Evolutionary conservation across 176 grass and related monocot genomes (phyloP).

Genomic region (Poa annua): DNA sequence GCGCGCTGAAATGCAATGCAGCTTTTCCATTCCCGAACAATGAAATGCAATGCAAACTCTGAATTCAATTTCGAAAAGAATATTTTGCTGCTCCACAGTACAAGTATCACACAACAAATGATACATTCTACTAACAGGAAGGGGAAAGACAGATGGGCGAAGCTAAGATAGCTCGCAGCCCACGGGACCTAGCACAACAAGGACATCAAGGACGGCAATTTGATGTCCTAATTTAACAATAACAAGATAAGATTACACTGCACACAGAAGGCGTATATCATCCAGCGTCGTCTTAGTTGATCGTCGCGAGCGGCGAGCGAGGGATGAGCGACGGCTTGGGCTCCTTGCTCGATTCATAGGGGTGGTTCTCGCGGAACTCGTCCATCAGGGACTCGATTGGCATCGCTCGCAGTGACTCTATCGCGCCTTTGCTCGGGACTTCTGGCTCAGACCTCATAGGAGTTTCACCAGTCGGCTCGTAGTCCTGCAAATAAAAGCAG

Average conservation of each 20-base stretch:
- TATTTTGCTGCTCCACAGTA: background rate
- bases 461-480: conserved; percentile 79
- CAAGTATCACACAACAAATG: conserved; percentile 13
- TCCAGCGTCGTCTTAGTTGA: conserved; percentile 52
- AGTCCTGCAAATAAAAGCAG: conserved; percentile 55
- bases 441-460: conserved; percentile 65
- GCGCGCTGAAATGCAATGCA: background rate
- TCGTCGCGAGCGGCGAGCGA: conserved; percentile 77
- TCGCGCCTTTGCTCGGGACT: conserved; percentile 75
- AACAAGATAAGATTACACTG: conserved; percentile 52
- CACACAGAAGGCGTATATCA: background rate
- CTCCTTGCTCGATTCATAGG: conserved; percentile 74
- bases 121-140: conserved; percentile 21
- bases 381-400: conserved; percentile 72
- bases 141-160: conserved; percentile 17
- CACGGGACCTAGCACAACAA: conserved; percentile 37
- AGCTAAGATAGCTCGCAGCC: conserved; percentile 56
- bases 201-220: conserved; percentile 30
- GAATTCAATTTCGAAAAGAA: background rate
- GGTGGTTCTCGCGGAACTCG: conserved; percentile 92
- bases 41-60: background rate
- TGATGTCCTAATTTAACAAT: conserved; percentile 23
- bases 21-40: background rate
- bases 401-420: conserved; percentile 88
- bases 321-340: conserved; percentile 70